phyloP scores from a whole-genome alignment of 257 asterid genomes.

The Craterostigma plantagineum region DNA sequence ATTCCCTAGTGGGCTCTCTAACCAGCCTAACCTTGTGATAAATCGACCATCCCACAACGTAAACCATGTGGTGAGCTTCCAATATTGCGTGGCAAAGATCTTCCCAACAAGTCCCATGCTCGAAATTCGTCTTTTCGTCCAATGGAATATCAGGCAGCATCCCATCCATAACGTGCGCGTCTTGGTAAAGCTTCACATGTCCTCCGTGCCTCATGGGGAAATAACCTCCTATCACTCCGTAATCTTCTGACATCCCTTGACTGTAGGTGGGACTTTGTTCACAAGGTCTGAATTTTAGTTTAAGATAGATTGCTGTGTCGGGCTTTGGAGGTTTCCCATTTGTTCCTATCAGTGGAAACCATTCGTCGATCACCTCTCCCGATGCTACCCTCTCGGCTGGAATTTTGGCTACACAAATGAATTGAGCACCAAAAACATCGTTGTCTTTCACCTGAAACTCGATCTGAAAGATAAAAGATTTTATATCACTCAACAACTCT shows the following conservation, averaged over 20 bases:
- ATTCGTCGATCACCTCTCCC: slow-evolving; percentile 55
- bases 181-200: slow-evolving; percentile 50
- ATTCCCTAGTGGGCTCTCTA: slow-evolving; percentile 51
- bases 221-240: slow-evolving; percentile 43
- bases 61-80: slow-evolving; percentile 69
- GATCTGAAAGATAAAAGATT: slow-evolving; percentile 16
- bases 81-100: slow-evolving; percentile 66
- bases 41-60: slow-evolving; percentile 64
- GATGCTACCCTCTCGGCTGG: slow-evolving; percentile 37
- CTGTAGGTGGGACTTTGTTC: slow-evolving; percentile 20
- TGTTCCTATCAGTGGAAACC: slow-evolving; percentile 63
- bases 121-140: slow-evolving; percentile 20
- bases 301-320: slow-evolving; percentile 40
- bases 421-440: slow-evolving; percentile 79
- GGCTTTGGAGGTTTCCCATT: slow-evolving; percentile 57
- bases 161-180: slow-evolving; percentile 58
- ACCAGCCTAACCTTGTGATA: slow-evolving; percentile 54
- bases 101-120: slow-evolving; percentile 65
- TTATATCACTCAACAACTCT: background rate
- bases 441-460: slow-evolving; percentile 80
- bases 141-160: slow-evolving; percentile 42
- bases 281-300: slow-evolving; percentile 45
- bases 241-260: slow-evolving; percentile 26
- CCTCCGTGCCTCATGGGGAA: slow-evolving; percentile 75
- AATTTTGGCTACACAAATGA: slow-evolving; percentile 50